These are phyloP conservation scores for Nicotiana tomentosiformis DNA, from an alignment of 257 asterid species.

Conservation along the genomic window DNA sequence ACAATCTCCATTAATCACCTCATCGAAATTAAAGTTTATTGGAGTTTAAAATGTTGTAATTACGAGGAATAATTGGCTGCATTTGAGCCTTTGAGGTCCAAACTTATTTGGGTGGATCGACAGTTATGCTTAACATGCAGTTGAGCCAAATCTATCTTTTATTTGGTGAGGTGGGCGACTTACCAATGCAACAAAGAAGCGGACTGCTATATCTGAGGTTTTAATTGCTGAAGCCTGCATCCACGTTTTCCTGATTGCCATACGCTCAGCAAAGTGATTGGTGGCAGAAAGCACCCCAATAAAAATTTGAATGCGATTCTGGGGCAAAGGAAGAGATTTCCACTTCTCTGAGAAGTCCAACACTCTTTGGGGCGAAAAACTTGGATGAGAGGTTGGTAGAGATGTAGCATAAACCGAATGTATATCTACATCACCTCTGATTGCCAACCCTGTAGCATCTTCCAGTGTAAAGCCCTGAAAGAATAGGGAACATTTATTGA, in stretches of 20 bases:
- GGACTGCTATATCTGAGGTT: slow-evolving; percentile 65
- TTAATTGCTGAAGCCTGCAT: slow-evolving; percentile 72
- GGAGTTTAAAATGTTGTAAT: not conserved
- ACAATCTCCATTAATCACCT: not conserved
- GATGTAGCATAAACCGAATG: slow-evolving; percentile 72
- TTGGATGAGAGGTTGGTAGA: slow-evolving; percentile 92
- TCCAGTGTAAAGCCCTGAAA: slow-evolving; percentile 89
- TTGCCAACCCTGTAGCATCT: slow-evolving; percentile 95
- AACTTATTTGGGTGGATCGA: not conserved
- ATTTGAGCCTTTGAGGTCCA: slow-evolving; percentile 27
- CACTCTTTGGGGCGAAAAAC: slow-evolving; percentile 87
- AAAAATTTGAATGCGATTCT: slow-evolving; percentile 53
- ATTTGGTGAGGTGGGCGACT: not conserved
- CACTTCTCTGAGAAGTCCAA: slow-evolving; percentile 71
- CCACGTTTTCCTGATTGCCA: slow-evolving; percentile 98
- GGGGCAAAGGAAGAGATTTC: slow-evolving; percentile 54
- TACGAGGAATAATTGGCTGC: not conserved
- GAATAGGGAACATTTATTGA: slow-evolving; percentile 8
- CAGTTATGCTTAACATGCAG: not conserved
- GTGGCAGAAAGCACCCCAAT: slow-evolving; percentile 95
- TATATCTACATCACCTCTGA: slow-evolving; percentile 85
- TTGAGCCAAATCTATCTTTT: not conserved
- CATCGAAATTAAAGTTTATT: not conserved
- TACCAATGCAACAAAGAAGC: slow-evolving; percentile 77
- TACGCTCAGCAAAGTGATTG: slow-evolving; percentile 97